Evolutionary conservation across 768 basidiomycete genomes (phyloP).

Genomic region (Botryobasidium botryosum): DNA sequence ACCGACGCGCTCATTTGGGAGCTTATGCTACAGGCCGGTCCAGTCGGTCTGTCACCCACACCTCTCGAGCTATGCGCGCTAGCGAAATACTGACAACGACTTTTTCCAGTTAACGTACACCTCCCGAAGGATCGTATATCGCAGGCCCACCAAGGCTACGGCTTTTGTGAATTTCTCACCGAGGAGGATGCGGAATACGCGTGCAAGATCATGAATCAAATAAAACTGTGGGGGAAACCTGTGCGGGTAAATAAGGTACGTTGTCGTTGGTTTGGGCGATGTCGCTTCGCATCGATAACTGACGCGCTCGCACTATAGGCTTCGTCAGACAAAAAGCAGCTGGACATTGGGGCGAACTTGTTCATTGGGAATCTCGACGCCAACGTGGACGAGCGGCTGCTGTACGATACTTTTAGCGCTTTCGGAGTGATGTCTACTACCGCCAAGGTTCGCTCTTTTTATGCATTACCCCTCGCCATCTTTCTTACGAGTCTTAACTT

Average conservation of each 20-base stretch:
- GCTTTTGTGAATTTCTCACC: constrained; percentile 97
- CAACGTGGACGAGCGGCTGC: constrained; percentile 78
- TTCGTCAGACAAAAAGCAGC: constrained; percentile 93
- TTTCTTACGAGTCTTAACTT: not conserved
- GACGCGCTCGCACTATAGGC: constrained; percentile 35
- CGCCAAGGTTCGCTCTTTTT: constrained; percentile 44
- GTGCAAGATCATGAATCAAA: constrained; percentile 99
- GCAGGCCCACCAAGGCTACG: constrained; percentile 97
- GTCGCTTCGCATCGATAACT: constrained; percentile 1
- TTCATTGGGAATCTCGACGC: constrained; percentile 94
- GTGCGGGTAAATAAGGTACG: constrained; percentile 96
- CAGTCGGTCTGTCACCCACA: no score
- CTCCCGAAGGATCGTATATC: constrained; percentile 97
- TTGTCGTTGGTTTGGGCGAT: constrained; percentile 4
- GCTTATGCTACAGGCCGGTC: constrained; percentile 97
- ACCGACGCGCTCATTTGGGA: constrained; percentile 94
- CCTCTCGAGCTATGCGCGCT: no score
- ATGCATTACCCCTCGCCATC: not conserved
- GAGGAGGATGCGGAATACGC: constrained; percentile 99
- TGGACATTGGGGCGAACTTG: constrained; percentile 94
- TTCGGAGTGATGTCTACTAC: constrained; percentile 88
- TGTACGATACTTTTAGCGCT: constrained; percentile 91
- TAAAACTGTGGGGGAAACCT: constrained; percentile 97
- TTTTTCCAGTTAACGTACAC: constrained; percentile 77
- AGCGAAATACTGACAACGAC: no score